A percentile compares a stretch with the other conserved stretches of the same genome.
Conservation (phyloP, 176 grass and related monocot genomes). For the Zea luxurians region DNA sequence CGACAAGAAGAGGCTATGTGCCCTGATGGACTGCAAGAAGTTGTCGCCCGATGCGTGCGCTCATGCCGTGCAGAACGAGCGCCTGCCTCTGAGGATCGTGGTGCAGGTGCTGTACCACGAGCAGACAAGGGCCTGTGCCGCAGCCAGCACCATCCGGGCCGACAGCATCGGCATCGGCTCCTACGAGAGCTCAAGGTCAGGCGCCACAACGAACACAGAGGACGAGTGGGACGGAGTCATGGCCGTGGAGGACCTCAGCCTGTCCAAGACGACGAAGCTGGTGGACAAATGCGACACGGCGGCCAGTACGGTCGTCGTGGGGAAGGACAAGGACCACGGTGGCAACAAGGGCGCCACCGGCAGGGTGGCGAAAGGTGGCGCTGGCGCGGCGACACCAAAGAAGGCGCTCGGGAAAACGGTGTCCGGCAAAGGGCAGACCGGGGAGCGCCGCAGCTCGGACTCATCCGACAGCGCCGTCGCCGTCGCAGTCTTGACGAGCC, state of each 20-base stretch:
- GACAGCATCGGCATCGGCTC: slow-evolving; percentile 67
- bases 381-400: slow-evolving; percentile 38
- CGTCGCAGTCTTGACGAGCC: slow-evolving; percentile 50
- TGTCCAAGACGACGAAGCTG: slow-evolving; percentile 43
- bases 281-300: slow-evolving; percentile 11
- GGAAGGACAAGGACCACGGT: slow-evolving; percentile 27
- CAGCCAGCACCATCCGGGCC: slow-evolving; percentile 53
- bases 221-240: slow-evolving; percentile 72
- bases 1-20: slow-evolving; percentile 84
- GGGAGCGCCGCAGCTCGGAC: slow-evolving; percentile 72
- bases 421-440: slow-evolving; percentile 56
- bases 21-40: slow-evolving; percentile 84
- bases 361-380: slow-evolving; percentile 44
- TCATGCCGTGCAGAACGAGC: slow-evolving; percentile 93
- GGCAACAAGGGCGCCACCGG: slow-evolving; percentile 36
- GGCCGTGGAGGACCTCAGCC: slow-evolving; percentile 50
- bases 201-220: slow-evolving; percentile 85
- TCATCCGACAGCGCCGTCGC: slow-evolving; percentile 66
- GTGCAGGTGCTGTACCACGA: slow-evolving; percentile 90
- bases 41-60: slow-evolving; percentile 67
- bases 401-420: slow-evolving; percentile 62
- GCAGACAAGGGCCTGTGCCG: slow-evolving; percentile 66
- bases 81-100: slow-evolving; percentile 76
- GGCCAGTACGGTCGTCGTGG: not conserved
- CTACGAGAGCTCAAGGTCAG: slow-evolving; percentile 91